Conservation (phyloP, 495 filamentous ascomycete species). For the Cryomyces antarcticus region DNA sequence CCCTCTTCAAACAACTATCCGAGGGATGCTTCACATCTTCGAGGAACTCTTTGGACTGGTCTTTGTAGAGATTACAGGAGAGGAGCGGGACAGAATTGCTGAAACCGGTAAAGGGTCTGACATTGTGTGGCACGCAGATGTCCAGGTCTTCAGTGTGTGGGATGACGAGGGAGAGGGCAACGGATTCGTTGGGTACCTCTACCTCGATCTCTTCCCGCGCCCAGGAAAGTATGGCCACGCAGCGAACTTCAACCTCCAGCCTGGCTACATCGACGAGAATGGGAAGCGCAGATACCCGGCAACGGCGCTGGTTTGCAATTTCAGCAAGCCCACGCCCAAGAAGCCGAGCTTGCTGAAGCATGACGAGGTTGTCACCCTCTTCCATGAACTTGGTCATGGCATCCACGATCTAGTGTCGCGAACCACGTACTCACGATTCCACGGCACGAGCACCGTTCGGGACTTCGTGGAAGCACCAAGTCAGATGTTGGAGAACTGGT, state of each 20-base stretch:
- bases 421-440: conserved; percentile 50
- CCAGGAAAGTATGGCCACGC: conserved; percentile 42
- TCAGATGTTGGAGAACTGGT: conserved; percentile 66
- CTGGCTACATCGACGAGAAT: conserved; percentile 35
- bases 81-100: conserved; percentile 34
- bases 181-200: conserved; percentile 52
- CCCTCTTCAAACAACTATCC: conserved; percentile 63
- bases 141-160: conserved; percentile 51
- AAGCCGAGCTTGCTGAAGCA: conserved; percentile 53
- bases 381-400: conserved; percentile 59
- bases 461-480: conserved; percentile 56
- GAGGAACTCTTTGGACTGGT: conserved; percentile 80
- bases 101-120: conserved; percentile 38
- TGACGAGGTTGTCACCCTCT: conserved; percentile 48
- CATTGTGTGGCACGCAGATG: conserved; percentile 53
- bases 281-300: conserved; percentile 44
- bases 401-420: conserved; percentile 50
- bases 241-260: conserved; percentile 28
- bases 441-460: conserved; percentile 48
- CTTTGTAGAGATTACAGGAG: conserved; percentile 60
- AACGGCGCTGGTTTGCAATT: conserved; percentile 53
- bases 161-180: conserved; percentile 42
- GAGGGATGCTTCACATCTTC: conserved; percentile 86
- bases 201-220: conserved; percentile 46
- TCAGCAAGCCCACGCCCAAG: conserved; percentile 47